phyloP scores from a whole-genome alignment of 1,284 basidiomycete genomes.

The Cerioporus squamosus region DNA sequence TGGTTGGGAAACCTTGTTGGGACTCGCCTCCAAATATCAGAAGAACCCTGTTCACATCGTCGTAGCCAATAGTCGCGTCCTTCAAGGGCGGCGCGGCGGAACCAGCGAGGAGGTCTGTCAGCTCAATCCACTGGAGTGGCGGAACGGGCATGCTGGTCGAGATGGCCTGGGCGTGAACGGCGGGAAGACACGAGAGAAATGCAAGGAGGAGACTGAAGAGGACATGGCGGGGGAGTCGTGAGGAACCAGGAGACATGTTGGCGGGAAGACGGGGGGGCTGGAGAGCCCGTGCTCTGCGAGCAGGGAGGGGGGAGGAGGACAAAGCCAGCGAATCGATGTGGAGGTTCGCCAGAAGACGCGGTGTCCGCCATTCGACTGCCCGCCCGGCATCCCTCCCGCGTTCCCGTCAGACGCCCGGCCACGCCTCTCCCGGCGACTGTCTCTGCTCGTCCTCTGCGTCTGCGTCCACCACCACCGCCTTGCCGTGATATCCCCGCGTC shows the following conservation, averaged over 20 bases:
- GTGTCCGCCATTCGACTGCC: constrained; percentile 15
- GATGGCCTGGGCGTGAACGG: constrained; percentile 34
- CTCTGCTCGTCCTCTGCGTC: background rate
- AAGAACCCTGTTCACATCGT: constrained; percentile 51
- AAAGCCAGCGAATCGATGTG: constrained; percentile 27
- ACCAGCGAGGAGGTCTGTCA: constrained; percentile 58
- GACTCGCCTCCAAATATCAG: constrained; percentile 80
- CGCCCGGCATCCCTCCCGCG: background rate
- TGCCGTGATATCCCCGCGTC: background rate
- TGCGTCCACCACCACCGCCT: background rate
- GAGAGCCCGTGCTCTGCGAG: constrained; percentile 33
- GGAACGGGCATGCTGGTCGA: constrained; percentile 43
- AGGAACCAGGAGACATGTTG: constrained; percentile 21
- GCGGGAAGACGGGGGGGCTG: constrained; percentile 13
- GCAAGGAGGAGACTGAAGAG: constrained; percentile 30
- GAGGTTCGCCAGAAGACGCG: constrained; percentile 23
- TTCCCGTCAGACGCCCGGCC: constrained; percentile 6
- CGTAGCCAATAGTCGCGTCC: constrained; percentile 68
- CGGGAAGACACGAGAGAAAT: constrained; percentile 26
- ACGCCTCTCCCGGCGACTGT: constrained; percentile 1
- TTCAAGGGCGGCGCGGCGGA: constrained; percentile 64
- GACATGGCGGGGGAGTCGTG: constrained; percentile 19
- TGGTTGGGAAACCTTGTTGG: constrained; percentile 61
- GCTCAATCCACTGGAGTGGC: constrained; percentile 68
- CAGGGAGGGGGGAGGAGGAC: constrained; percentile 23